Base-by-base conservation (phyloP, 176 grass and related monocot genomes). In the Urochloa ruziziensis region DNA sequence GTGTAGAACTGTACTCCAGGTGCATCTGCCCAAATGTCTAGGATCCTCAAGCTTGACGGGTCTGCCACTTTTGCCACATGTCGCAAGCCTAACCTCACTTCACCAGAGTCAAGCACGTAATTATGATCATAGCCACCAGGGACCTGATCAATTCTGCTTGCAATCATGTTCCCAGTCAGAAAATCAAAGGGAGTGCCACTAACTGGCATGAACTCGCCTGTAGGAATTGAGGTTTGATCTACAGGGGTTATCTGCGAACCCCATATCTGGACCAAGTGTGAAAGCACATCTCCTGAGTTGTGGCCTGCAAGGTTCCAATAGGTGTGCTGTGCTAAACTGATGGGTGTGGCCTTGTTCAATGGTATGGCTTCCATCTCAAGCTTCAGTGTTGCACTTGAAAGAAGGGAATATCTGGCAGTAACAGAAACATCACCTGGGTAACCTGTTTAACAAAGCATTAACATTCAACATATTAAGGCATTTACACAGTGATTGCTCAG, bases 251-350 rank as follows among this genome's bases (percentile, higher is more conserved):
- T 86, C 46, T 91, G 84, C 53, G 87, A 85, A 66, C 84, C 90
- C 88, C 71, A 82, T 33, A 95, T 93, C 70, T 91, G 91, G 23
- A 91, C 52, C 2, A 66, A 84, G 85, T 95, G 96, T 15, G 88
- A 77, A 53, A 95, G 89, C 44, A 93, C 86, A 49, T 83, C 80
- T 56, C 93, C 91, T 5, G 89, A 93, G 32, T 73, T 78, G 36
- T 98, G 95, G 42, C 95, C 95, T 47, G 92, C 92, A 62, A 95
- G 27, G 87, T 98, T 98, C 96, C 96, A 95, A 83, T 95, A 93
- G 12, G 93, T 98, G 85, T 95, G 93, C 40, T 98, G 96, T 51
- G 93, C 93, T 84, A 98, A 75, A 68, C 47, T 93, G 82, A 98
- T 88, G 21, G 96, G 91, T 23, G 92, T 98, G 3, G 84, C 82